phyloP scores from a whole-genome alignment of 257 asterid species.

The Capsicum baccatum region DNA sequence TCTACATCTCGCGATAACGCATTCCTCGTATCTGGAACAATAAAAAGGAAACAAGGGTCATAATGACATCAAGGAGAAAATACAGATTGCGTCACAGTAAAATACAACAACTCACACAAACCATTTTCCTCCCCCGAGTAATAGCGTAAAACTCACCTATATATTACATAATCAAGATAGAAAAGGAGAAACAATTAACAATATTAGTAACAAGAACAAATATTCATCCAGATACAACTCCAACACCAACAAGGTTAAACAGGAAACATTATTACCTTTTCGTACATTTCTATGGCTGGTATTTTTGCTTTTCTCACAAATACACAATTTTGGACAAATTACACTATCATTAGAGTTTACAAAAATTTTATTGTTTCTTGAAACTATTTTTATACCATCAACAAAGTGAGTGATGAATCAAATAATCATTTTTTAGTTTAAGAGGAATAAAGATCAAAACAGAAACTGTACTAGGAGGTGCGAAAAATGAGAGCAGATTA shows the following conservation, averaged over 20 bases:
- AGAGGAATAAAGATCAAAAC: too few species aligned
- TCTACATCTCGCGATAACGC: slow-evolving; percentile 89
- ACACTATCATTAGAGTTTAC: neutral
- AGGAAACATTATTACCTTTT: slow-evolving; percentile 62
- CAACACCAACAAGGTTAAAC: neutral
- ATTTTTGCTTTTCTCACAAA: slow-evolving; percentile 36
- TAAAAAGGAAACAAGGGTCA: slow-evolving; percentile 14
- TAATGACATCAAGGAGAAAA: neutral
- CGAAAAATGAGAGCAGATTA: too few species aligned
- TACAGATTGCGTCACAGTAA: neutral
- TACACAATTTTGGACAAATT: too few species aligned
- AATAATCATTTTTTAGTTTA: too few species aligned
- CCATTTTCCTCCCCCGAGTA: slow-evolving; percentile 99
- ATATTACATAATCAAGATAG: slow-evolving; percentile 88
- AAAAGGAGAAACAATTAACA: slow-evolving; percentile 16
- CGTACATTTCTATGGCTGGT: slow-evolving; percentile 99
- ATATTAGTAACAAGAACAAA: neutral
- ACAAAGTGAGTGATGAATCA: too few species aligned
- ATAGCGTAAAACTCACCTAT: slow-evolving; percentile 90
- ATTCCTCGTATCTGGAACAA: slow-evolving; percentile 84
- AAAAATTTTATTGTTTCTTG: neutral
- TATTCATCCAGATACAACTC: neutral
- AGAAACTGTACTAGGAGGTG: too few species aligned
- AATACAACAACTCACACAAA: slow-evolving; percentile 62
- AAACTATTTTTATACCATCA: neutral